Percentiles rank a stretch among this genome's conserved stretches.
Conservation (phyloP, 108 stramenopile species). For the Craspedostauros australis region DNA sequence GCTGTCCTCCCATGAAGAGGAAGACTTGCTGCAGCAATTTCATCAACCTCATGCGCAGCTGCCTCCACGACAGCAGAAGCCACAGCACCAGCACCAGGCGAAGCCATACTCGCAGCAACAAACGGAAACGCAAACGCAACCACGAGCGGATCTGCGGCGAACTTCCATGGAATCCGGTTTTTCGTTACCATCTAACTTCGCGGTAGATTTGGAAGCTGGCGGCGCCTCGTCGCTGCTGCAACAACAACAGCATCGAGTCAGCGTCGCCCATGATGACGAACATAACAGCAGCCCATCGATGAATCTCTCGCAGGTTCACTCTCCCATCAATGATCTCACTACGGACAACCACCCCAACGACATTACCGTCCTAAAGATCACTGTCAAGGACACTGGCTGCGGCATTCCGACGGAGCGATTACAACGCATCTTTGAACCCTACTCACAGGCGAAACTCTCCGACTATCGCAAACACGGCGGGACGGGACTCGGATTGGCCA, state of each 20-base stretch:
- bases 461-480: constrained; percentile 31
- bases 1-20: no score
- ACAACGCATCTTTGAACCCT: constrained; percentile 28
- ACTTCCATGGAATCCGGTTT: not conserved
- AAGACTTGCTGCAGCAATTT: not conserved
- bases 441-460: constrained; percentile 20
- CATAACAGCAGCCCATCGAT: no score
- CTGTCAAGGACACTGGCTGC: constrained; percentile 26
- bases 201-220: no score
- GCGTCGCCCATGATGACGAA: no score
- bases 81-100: not conserved
- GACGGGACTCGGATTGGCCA: constrained; percentile 30
- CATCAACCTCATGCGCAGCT: no score
- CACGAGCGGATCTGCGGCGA: not conserved
- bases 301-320: no score
- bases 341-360: not conserved
- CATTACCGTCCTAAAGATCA: not conserved
- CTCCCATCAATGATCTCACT: no score
- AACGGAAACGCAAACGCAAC: not conserved
- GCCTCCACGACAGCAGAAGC: not conserved
- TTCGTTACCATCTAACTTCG: no score
- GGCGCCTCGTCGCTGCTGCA: no score
- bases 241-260: no score
- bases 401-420: constrained; percentile 22
- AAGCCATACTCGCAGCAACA: not conserved